Evolutionary conservation across 352 stramenopile genomes (phyloP).

Genomic region (Globisporangium nagaii): DNA sequence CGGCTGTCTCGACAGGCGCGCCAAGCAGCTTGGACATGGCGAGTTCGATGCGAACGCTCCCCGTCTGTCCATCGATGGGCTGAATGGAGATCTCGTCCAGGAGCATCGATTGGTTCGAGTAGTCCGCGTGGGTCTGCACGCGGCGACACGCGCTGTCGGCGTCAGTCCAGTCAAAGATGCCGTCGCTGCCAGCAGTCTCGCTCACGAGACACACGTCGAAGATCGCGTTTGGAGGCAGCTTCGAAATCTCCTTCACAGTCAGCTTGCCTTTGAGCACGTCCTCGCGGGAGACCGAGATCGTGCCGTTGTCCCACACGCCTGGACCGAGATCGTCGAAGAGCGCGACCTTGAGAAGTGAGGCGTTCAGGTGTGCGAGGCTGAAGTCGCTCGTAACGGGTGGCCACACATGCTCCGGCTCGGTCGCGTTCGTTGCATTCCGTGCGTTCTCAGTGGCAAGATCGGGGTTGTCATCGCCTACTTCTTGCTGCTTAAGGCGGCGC

Average conservation of each 20-base stretch:
- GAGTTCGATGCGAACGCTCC: constrained; percentile 42
- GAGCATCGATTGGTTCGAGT: constrained; percentile 65
- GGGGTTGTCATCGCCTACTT: constrained; percentile 13
- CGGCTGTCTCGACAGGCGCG: constrained; percentile 5
- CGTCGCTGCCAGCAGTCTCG: constrained; percentile 62
- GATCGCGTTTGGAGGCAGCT: constrained; percentile 51
- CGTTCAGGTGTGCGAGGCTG: constrained; percentile 33
- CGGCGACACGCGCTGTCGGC: constrained; percentile 30
- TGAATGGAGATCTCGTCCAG: constrained; percentile 43
- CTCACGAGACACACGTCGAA: constrained; percentile 75
- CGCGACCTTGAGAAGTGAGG: constrained; percentile 45
- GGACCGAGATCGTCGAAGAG: constrained; percentile 43
- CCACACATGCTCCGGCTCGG: constrained; percentile 22
- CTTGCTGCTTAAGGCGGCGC: neutral
- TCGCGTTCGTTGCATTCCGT: constrained; percentile 13
- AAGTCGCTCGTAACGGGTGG: constrained; percentile 44
- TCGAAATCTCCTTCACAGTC: constrained; percentile 53
- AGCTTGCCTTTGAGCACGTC: constrained; percentile 47
- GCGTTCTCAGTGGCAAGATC: neutral
- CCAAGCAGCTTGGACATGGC: constrained; percentile 48
- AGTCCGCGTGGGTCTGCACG: constrained; percentile 67
- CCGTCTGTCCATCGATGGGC: constrained; percentile 34
- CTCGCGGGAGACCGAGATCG: constrained; percentile 64
- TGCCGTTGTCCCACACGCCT: constrained; percentile 73
- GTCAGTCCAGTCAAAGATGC: constrained; percentile 52